These are phyloP conservation scores for Hypoxylon sp. DNA, from an alignment of 2,329 filamentous ascomycete genomes.

Conservation along the genomic window DNA sequence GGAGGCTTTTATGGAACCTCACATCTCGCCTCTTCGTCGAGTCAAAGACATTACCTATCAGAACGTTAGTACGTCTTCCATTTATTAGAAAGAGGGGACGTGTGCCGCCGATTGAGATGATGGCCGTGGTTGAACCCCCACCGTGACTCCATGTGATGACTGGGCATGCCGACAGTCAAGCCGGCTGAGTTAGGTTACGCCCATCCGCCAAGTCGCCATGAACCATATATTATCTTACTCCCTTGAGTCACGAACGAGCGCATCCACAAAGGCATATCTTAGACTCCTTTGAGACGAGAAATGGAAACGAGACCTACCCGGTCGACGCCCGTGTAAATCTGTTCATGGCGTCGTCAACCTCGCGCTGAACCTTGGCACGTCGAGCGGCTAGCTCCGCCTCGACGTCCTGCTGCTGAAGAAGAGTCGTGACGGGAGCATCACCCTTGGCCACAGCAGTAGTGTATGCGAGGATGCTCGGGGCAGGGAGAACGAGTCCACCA, in stretches of 20 bases:
- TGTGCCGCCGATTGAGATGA: background rate
- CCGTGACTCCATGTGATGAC: too few species aligned
- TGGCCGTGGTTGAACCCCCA: background rate
- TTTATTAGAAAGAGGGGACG: background rate
- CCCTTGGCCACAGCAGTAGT: constrained; percentile 22
- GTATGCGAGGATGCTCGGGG: constrained; percentile 27
- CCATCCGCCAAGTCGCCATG: background rate
- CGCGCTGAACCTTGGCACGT: constrained; percentile 11
- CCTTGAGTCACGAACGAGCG: background rate
- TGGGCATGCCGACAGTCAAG: too few species aligned
- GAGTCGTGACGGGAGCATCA: constrained; percentile 37
- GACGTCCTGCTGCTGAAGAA: constrained; percentile 15
- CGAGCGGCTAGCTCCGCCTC: constrained; percentile 20
- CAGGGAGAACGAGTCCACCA: background rate
- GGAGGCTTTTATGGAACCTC: background rate
- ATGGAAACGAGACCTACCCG: constrained; percentile 21
- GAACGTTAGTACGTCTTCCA: constrained; percentile 13
- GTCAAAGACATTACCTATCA: constrained; percentile 10
- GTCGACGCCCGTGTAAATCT: background rate
- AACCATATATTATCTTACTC: background rate
- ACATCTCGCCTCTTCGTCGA: background rate
- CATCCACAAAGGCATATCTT: background rate
- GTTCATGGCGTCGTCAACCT: constrained; percentile 20
- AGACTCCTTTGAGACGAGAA: background rate
- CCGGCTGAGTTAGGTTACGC: background rate